A percentile compares a stretch with the other conserved stretches of the same genome.
These are phyloP conservation scores for Ilex asprella DNA, from an alignment of 257 asterid species.

Conservation along the genomic window DNA sequence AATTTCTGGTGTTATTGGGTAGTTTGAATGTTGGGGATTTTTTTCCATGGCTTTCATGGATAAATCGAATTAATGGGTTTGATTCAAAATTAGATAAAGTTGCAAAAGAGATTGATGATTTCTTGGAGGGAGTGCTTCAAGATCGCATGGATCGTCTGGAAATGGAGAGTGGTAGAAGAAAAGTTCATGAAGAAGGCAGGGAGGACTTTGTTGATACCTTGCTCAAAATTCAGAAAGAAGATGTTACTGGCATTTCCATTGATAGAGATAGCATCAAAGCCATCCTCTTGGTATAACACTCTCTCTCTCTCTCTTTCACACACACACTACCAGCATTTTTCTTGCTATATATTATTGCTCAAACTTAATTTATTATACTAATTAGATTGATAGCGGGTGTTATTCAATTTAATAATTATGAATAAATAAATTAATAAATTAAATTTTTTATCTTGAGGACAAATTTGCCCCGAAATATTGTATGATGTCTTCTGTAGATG, in stretches of 20 bases:
- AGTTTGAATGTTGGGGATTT: constrained; percentile 20
- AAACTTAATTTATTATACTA: too few species aligned
- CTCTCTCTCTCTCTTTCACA: neutral
- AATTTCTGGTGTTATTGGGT: constrained; percentile 22
- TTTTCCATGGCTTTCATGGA: constrained; percentile 39
- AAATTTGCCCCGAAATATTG: too few species aligned
- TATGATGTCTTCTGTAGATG: too few species aligned
- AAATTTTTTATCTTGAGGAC: too few species aligned
- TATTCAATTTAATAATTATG: too few species aligned
- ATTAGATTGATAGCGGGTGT: too few species aligned
- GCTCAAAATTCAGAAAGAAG: constrained; percentile 7
- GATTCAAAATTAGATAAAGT: constrained; percentile 20
- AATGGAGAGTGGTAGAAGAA: neutral
- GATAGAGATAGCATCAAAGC: constrained; percentile 3
- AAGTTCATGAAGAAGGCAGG: neutral
- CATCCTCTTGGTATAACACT: neutral
- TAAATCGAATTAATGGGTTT: constrained; percentile 25
- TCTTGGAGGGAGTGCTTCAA: constrained; percentile 26
- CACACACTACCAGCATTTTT: too few species aligned
- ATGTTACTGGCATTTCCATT: neutral
- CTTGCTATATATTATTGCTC: too few species aligned
- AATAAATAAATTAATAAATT: too few species aligned
- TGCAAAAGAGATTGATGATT: constrained; percentile 26
- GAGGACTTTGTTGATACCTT: constrained; percentile 3
- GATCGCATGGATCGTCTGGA: constrained; percentile 3